A percentile compares a stretch with the other conserved stretches of the same genome.
Evolutionary conservation across 495 filamentous ascomycete genomes (phyloP).

Genomic region (Penicilliopsis zonata): DNA sequence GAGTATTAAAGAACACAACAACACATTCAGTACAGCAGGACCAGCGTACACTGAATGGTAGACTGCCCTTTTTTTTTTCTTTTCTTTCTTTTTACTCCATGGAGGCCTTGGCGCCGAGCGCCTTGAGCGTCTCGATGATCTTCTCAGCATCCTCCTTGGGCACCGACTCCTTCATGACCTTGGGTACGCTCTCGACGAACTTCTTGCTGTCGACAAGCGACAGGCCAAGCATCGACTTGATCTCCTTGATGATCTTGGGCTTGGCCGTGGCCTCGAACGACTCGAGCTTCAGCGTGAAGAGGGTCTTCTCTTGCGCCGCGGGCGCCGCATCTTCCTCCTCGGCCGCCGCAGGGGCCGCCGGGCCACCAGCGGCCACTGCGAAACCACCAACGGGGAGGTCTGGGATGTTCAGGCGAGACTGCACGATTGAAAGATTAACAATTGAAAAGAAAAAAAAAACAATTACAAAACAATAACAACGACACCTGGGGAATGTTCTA

Average conservation of each 20-base stretch:
- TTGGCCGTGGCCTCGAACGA: conserved; percentile 80
- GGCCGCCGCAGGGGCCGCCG: conserved; percentile 46
- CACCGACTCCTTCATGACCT: conserved; percentile 96
- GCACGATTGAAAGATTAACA: conserved; percentile 3
- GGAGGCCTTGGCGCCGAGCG: conserved; percentile 68
- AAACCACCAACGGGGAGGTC: conserved; percentile 89
- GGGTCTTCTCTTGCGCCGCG: conserved; percentile 82
- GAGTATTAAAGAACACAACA: not conserved
- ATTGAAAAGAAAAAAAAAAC: conserved; percentile 8
- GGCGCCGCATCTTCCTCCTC: conserved; percentile 81
- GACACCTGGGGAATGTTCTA: too few species aligned
- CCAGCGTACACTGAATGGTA: too few species aligned
- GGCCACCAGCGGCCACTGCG: conserved; percentile 48
- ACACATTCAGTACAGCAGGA: too few species aligned
- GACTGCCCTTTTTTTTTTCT: conserved; percentile 6
- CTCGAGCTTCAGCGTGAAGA: conserved; percentile 89
- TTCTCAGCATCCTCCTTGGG: conserved; percentile 98
- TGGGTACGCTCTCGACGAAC: conserved; percentile 95
- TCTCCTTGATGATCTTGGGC: conserved; percentile 99
- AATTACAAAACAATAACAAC: too few species aligned
- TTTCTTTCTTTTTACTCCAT: conserved; percentile 62
- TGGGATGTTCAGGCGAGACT: conserved; percentile 95
- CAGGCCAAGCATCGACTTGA: conserved; percentile 89
- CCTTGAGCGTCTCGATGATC: conserved; percentile 90
- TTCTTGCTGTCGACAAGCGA: conserved; percentile 99